These are phyloP conservation scores for Phytophthora syringae DNA, from an alignment of 352 stramenopile genomes.

Conservation along the genomic window DNA sequence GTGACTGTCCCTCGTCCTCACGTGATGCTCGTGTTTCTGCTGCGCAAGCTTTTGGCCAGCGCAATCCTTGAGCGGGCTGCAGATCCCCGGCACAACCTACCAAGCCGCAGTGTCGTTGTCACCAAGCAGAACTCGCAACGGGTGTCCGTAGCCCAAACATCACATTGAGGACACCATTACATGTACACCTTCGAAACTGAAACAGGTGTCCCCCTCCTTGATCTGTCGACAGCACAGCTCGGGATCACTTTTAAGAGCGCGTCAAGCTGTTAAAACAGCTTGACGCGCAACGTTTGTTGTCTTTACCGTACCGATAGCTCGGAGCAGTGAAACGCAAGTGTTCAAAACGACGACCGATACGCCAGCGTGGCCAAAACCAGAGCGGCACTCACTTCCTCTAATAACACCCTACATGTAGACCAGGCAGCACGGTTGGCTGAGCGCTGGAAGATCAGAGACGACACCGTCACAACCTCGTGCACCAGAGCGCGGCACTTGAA, in stretches of 20 bases:
- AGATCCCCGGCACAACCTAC: conserved; percentile 5
- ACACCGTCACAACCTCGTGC: background rate
- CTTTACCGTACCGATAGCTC: background rate
- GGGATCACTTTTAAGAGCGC: conserved; percentile 28
- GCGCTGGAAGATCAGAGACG: conserved; percentile 8
- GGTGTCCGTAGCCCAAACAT: conserved; percentile 7
- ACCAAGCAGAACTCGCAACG: background rate
- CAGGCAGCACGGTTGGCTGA: conserved; percentile 3
- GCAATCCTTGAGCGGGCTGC: conserved; percentile 17
- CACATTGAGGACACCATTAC: background rate
- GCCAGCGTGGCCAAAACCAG: conserved; percentile 28
- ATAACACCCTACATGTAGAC: too few species aligned
- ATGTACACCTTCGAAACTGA: conserved; percentile 7
- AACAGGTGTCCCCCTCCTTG: conserved; percentile 2
- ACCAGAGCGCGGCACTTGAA: background rate
- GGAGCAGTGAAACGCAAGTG: conserved; percentile 36
- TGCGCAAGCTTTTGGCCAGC: conserved; percentile 17
- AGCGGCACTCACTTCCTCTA: conserved; percentile 1
- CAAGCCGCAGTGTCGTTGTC: conserved; percentile 3
- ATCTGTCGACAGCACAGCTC: conserved; percentile 15
- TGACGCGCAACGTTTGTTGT: conserved; percentile 18
- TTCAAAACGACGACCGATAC: conserved; percentile 29
- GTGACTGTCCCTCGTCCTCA: conserved; percentile 32
- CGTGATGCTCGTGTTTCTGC: conserved; percentile 37
- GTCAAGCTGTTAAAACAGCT: too few species aligned